Percentiles rank a stretch among this genome's conserved stretches.
phyloP scores from a whole-genome alignment of 1,139 yeast species.

The Pichia sp. region DNA sequence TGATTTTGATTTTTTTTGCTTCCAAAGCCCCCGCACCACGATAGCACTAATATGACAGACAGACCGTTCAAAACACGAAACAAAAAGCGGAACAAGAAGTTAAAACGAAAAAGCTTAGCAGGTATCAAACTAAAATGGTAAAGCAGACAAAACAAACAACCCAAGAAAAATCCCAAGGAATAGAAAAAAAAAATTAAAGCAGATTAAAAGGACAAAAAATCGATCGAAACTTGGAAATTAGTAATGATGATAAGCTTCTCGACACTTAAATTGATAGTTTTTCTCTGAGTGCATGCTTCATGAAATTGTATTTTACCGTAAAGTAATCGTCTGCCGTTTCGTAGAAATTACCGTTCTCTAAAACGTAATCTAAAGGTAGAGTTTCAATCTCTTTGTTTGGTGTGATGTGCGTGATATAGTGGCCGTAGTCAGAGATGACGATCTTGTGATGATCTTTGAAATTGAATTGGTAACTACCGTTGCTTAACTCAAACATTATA shows the following conservation, averaged over 20 bases:
- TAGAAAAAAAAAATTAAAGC: neutral
- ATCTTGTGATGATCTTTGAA: slow-evolving; percentile 93
- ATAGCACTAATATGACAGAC: neutral
- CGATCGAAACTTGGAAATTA: neutral
- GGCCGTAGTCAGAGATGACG: slow-evolving; percentile 72
- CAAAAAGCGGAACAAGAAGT: neutral
- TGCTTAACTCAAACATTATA: slow-evolving; percentile 90
- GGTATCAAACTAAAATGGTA: slow-evolving; percentile 1
- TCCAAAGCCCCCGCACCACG: neutral
- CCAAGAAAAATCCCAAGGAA: neutral
- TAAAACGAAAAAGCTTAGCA: neutral
- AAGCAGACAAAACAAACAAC: slow-evolving; percentile 2
- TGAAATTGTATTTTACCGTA: slow-evolving; percentile 39
- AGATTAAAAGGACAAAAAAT: neutral
- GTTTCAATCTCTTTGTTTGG: slow-evolving; percentile 73
- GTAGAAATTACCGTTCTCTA: slow-evolving; percentile 63
- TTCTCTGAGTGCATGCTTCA: slow-evolving; percentile 33
- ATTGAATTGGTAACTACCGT: slow-evolving; percentile 90
- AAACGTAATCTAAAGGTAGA: slow-evolving; percentile 55
- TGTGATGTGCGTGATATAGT: slow-evolving; percentile 75
- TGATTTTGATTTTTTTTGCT: neutral
- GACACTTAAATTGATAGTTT: slow-evolving; percentile 24
- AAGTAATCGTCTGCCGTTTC: slow-evolving; percentile 55
- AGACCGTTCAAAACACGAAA: neutral
- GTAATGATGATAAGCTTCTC: neutral